Evolutionary conservation across 192 early-diverging fungal genomes (phyloP), one percentile per base, ranked within the genome.

Genomic region (Entrophospora sp.): DNA sequence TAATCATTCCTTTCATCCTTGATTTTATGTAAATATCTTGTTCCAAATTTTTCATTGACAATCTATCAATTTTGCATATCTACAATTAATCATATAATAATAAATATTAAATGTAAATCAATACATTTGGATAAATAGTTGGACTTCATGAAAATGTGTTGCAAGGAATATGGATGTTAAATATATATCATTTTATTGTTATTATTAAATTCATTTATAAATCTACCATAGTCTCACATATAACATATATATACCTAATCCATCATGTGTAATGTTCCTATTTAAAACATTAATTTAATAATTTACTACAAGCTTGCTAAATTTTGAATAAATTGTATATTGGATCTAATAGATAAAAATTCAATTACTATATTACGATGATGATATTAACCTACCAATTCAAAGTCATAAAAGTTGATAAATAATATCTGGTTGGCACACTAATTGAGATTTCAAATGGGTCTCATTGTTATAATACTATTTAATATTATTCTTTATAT

Each of bases 321-420:
- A n/a, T n/a, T n/a, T 12, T 3, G 30, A 14, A 1, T 20, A 49
- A 35, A 30, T 69, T 36, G 31, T 36, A 31, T 32, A 32, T 14
- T 31, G 5, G 3, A 31, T 56, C 4, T 32, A 56, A 56, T 9
- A n/a, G 6, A 38, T 12, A 20, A 2, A 61, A 28, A 36, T 51
- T 31, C 10, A 3, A 43, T 18, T 14, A 5, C 5, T 28, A 48
- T 36, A 31, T n/a, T 1, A 51, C 24, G 34, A 38, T 25, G 18
- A 8, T 13, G 37, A 68, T n/a, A n/a, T n/a, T n/a, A n/a, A n/a
- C n/a, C n/a, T n/a, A 87, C 83, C 69, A 96, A 71, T 48, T 89
- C 6, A 96, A 64, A 0, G 89, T 92, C 12, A 89, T 94, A 57
- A 89, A 91, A 0, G 79, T 78, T 2, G 74, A 78, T 60, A 92